Base-by-base conservation (phyloP, 495 filamentous ascomycete genomes). In the Aspergillus homomorphus region DNA sequence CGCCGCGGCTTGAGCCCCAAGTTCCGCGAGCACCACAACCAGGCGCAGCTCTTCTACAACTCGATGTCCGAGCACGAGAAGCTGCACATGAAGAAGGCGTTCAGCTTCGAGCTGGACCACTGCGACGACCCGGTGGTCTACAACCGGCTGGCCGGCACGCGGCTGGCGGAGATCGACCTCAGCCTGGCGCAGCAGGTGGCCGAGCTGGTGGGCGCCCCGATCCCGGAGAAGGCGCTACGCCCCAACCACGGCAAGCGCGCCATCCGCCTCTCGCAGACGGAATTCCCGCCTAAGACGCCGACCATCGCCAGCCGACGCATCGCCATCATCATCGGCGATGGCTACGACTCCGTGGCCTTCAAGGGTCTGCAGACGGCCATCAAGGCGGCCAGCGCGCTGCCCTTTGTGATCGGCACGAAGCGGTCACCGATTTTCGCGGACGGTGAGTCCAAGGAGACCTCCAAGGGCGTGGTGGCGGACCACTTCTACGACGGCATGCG, bases 41-140 rank as follows among this genome's bases (percentile, higher is more conserved):
- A 80, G 50, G 73, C 77, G 1, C 76, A 78, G 41, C 62, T 84
- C 6, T 88, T 96, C 79, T 96, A 84, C 73, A 96, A 95, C 75
- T 91, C 87, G 18, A 71, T 93, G 50, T 83, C 84, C 3, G 62
- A 74, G 3, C 73, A 80, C 38, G 91, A 95, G 71, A 86, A 90
- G 68, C 62, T 67, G n/a, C 89, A 94, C 71, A 65, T 93, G 7
- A 73, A 79, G 19, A 78, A 77, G 38, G 89, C 91, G 0, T 79
- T 94, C 41, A 74, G 79, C 4, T 96, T 51, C 48, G 48, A 51
- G 23, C 48, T 51, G 12, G 48, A 51, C 48, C 91, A 96, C 72
- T 96, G 92, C 70, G 90, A 95, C 46, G 91, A 96, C 49, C 86
- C 87, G 0, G 64, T 89, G 22, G 91, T 96, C 20, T 95, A 92